Percentiles rank a stretch among this genome's conserved stretches.
Conservation (phyloP, 306 rosid genomes). For the Crataegus laevigata region DNA sequence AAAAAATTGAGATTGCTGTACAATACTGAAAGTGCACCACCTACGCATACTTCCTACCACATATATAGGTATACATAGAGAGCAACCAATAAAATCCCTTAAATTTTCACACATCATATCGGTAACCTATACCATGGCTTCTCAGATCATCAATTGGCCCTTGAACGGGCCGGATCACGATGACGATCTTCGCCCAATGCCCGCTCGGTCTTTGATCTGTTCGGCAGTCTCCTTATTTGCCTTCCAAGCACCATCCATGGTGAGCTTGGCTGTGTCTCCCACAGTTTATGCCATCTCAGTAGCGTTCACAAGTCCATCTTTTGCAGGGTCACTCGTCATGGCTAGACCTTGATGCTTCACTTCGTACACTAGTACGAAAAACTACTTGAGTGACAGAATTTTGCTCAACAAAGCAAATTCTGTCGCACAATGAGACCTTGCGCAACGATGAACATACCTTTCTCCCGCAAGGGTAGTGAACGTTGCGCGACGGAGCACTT, state of each 20-base stretch:
- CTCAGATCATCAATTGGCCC: slow-evolving; percentile 11
- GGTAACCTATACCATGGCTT: not conserved
- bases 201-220: not conserved
- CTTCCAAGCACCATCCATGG: slow-evolving; percentile 30
- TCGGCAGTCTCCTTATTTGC: slow-evolving; percentile 19
- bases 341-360: too few species aligned
- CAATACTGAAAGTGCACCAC: too few species aligned
- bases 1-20: too few species aligned
- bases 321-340: too few species aligned
- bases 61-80: not conserved
- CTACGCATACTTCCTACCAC: not conserved
- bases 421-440: too few species aligned
- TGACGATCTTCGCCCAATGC: not conserved
- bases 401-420: too few species aligned
- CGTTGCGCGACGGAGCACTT: too few species aligned
- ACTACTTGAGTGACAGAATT: too few species aligned
- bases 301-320: not conserved
- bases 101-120: not conserved
- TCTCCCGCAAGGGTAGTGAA: too few species aligned
- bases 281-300: slow-evolving; percentile 21
- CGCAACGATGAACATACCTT: too few species aligned
- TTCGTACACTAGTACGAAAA: too few species aligned
- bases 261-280: slow-evolving; percentile 19
- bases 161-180: not conserved
- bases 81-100: not conserved